phyloP scores from a whole-genome alignment of 2,329 filamentous ascomycete species.

The Zymoseptoria crescenta region DNA sequence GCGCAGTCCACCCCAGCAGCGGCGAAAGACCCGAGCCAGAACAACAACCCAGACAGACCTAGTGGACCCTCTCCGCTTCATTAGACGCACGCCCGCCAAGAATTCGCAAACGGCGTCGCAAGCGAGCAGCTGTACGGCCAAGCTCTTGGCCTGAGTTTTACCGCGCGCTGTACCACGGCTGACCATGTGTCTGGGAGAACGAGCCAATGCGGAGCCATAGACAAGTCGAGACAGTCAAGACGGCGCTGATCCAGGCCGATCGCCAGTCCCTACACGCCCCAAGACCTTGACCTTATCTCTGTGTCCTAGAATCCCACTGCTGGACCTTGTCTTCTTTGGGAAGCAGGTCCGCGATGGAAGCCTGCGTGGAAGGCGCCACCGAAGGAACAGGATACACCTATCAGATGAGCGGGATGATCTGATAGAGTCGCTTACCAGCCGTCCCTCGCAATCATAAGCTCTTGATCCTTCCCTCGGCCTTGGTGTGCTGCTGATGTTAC shows the following conservation, averaged over 20 bases:
- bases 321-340: constrained; percentile 14
- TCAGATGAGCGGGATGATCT: background rate
- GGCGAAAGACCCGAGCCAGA: background rate
- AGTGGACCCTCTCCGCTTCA: background rate
- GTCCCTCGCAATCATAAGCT: background rate
- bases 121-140: background rate
- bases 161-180: constrained; percentile 3
- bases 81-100: background rate
- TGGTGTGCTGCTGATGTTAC: background rate
- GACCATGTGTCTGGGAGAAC: background rate
- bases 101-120: background rate
- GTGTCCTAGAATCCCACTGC: background rate
- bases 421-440: background rate
- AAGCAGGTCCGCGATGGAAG: constrained; percentile 10
- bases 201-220: background rate
- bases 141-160: background rate
- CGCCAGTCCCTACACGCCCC: constrained; percentile 11
- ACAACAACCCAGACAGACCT: background rate
- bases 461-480: background rate
- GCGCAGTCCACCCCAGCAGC: background rate
- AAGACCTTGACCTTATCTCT: constrained; percentile 13
- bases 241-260: background rate
- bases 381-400: background rate
- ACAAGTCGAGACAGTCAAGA: background rate
- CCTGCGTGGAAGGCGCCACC: background rate